Percentiles rank a stretch among this genome's conserved stretches.
Evolutionary conservation across 2,329 filamentous ascomycete species (phyloP).

Genomic region (Colletotrichum sublineola): DNA sequence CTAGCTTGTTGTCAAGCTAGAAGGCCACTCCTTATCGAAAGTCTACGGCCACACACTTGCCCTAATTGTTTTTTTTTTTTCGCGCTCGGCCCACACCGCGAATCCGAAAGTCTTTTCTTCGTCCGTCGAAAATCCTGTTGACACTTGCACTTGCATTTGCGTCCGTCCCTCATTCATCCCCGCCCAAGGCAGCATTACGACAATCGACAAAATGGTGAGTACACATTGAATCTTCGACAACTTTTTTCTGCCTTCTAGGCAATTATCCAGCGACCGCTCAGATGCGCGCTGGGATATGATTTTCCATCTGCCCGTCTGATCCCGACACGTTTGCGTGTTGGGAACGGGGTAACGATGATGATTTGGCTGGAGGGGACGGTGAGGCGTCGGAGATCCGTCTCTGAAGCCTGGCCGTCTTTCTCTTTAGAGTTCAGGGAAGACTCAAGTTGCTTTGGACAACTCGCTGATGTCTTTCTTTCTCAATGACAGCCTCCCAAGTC

Average conservation of each 20-base stretch:
- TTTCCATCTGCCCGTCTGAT: slow-evolving; percentile 52
- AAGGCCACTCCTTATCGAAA: slow-evolving; percentile 5
- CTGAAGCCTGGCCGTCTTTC: slow-evolving; percentile 52
- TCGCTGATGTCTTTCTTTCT: slow-evolving; percentile 99
- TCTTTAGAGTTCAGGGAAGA: slow-evolving; percentile 97
- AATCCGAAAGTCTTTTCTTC: slow-evolving; percentile 19
- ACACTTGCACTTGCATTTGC: not conserved
- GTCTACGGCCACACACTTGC: not conserved
- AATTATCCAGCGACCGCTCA: slow-evolving; percentile 29
- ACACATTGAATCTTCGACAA: slow-evolving; percentile 24
- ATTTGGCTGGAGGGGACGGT: slow-evolving; percentile 72
- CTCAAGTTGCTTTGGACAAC: slow-evolving; percentile 80
- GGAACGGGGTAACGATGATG: slow-evolving; percentile 72
- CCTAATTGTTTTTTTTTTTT: slow-evolving; percentile 47
- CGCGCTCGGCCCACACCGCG: slow-evolving; percentile 42
- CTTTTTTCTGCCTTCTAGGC: slow-evolving; percentile 10
- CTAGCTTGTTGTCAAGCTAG: not conserved
- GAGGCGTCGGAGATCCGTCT: slow-evolving; percentile 6
- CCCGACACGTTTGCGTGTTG: slow-evolving; percentile 55
- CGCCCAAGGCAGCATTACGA: slow-evolving; percentile 39
- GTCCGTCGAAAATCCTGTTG: not conserved
- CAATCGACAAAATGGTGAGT: slow-evolving; percentile 41
- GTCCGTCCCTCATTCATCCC: slow-evolving; percentile 16
- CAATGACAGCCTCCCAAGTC: slow-evolving; percentile 99
- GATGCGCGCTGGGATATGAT: slow-evolving; percentile 48